Conservation (phyloP, 176 grass and related monocot species). For the Tillandsia leiboldiana region DNA sequence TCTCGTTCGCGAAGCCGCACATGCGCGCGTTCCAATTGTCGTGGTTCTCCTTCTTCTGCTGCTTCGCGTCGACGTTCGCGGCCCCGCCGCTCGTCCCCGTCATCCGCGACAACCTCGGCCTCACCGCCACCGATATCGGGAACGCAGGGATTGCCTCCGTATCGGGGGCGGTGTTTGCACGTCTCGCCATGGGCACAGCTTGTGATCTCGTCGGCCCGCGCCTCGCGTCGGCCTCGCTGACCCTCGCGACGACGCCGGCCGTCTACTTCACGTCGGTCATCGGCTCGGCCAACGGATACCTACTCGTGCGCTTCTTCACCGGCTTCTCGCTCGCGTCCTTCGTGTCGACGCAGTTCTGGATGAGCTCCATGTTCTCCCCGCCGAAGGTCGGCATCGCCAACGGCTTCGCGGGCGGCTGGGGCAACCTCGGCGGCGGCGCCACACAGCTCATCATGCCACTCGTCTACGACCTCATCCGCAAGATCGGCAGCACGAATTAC, state of each 20-base stretch:
- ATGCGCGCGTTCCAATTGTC: conserved; percentile 88
- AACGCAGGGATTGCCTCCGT: conserved; percentile 94
- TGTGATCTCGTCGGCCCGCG: conserved; percentile 79
- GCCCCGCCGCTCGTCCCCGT: conserved; percentile 78
- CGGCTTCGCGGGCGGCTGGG: conserved; percentile 83
- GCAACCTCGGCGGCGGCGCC: conserved; percentile 86
- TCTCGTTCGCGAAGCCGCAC: conserved; percentile 68
- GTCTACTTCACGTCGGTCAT: conserved; percentile 77
- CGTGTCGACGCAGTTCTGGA: conserved; percentile 95
- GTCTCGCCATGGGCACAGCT: conserved; percentile 86
- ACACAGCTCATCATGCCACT: conserved; percentile 88
- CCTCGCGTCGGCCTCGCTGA: conserved; percentile 64
- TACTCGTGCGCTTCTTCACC: conserved; percentile 83
- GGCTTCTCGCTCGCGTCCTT: conserved; percentile 91
- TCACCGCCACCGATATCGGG: conserved; percentile 77
- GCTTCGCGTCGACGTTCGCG: conserved; percentile 84
- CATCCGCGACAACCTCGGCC: conserved; percentile 66
- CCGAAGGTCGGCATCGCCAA: conserved; percentile 78
- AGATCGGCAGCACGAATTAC: conserved; percentile 58
- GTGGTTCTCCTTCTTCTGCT: conserved; percentile 99
- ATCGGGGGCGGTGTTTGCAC: conserved; percentile 75
- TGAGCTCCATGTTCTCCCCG: conserved; percentile 93
- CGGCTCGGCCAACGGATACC: conserved; percentile 31
- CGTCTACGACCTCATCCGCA: conserved; percentile 52
- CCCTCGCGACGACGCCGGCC: conserved; percentile 67